Base-by-base conservation (phyloP, 75 land plant species). In the Selaginella tamariscina region DNA sequence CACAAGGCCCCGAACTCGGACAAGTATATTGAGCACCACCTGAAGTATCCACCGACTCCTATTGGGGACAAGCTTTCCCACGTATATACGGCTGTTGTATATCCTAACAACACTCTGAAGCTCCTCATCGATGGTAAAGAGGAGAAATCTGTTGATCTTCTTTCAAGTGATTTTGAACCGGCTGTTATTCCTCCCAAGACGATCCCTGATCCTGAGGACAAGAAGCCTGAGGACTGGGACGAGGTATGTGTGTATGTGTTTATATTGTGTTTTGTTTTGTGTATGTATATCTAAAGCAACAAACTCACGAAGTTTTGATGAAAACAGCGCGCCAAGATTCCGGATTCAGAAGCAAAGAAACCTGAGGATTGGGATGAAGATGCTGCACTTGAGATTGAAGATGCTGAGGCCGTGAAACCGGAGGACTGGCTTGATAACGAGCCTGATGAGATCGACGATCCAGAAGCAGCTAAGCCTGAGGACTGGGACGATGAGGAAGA, bases 311-410 rank as follows among this genome's bases (percentile, higher is more conserved):
- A n/a, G n/a, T n/a, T n/a, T n/a, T n/a, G n/a, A n/a, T n/a, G n/a
- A n/a, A n/a, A n/a, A n/a, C n/a, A n/a, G 31, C 72, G 69, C 21
- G 73, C 72, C 2, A 74, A 78, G 39, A 70, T 78, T 29, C 77
- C 77, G 11, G 80, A 78, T 49, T 71, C 79, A 1, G 78, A 77
- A 24, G 71, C 77, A 0, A 39, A 64, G 2, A 67, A 67, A 24
- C 78, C 80, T 22, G 73, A 74, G n/a, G 77, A 78, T n/a, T 78
- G 78, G 80, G 80, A 78, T 65, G 77, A 74, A 66, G 72, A 74
- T 65, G 73, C 68, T 31, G 78, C 78, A 9, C 57, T 32, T 32
- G 80, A 78, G 72, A 75, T 78, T 65, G 80, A 78, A 27, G 80
- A 78, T 33, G 30, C 33, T 2, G 80, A 78, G 23, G 76, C 79